These are phyloP conservation scores for Lagenidium giganteum DNA, from an alignment of 352 stramenopile species.

Conservation along the genomic window DNA sequence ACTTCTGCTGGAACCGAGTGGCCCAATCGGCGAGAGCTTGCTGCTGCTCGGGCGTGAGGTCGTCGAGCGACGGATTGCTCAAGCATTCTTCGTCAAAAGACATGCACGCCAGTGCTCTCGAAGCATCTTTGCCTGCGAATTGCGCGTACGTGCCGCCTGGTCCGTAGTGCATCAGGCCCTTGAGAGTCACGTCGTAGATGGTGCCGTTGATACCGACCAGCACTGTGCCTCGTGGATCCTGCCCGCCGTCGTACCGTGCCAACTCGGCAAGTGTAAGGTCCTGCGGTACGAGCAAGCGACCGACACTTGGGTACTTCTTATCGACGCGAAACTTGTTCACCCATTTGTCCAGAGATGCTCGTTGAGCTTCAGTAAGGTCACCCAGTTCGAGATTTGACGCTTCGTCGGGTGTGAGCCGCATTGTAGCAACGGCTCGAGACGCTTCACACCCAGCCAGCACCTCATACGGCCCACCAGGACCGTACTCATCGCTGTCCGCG, in stretches of 20 bases:
- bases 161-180: constrained; percentile 89
- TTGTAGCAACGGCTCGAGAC: constrained; percentile 84
- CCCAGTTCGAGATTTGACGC: constrained; percentile 48
- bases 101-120: constrained; percentile 91
- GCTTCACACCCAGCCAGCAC: constrained; percentile 89
- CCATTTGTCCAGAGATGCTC: constrained; percentile 60
- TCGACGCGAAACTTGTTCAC: constrained; percentile 82
- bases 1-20: constrained; percentile 90
- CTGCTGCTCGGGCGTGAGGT: constrained; percentile 82
- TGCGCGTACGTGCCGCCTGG: constrained; percentile 86
- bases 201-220: constrained; percentile 86
- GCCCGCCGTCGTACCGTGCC: constrained; percentile 58
- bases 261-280: constrained; percentile 65
- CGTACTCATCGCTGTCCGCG: constrained; percentile 84
- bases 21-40: constrained; percentile 92
- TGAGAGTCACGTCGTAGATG: constrained; percentile 93
- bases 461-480: constrained; percentile 78
- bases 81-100: constrained; percentile 90
- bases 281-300: constrained; percentile 64
- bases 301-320: constrained; percentile 87
- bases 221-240: constrained; percentile 64
- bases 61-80: constrained; percentile 72
- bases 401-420: constrained; percentile 70
- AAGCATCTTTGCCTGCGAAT: constrained; percentile 93
- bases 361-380: constrained; percentile 26